Conservation (phyloP, 345 rosid genomes). For the Sonneratia caseolaris region DNA sequence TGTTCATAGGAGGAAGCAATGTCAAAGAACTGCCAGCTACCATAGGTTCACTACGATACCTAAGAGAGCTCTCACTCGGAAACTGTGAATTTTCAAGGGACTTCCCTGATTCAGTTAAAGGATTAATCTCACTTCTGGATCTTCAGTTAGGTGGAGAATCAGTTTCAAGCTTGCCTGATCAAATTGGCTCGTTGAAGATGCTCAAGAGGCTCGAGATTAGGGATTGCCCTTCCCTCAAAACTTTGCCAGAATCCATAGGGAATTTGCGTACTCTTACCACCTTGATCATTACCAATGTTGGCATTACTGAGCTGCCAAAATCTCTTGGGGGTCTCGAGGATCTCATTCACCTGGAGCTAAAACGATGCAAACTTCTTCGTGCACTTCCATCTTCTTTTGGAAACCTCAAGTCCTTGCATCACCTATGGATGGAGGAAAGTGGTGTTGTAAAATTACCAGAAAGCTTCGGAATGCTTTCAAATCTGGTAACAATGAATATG, state of each 20-base stretch:
- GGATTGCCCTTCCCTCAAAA: conserved; percentile 17
- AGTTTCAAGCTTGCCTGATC: conserved; percentile 24
- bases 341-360: conserved; percentile 17
- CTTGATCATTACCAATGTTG: conserved; percentile 15
- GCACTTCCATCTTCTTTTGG: conserved; percentile 41
- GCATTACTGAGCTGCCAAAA: conserved; percentile 34
- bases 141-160: conserved; percentile 22
- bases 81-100: conserved; percentile 17
- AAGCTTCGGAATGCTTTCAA: conserved; percentile 34
- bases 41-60: conserved; percentile 22
- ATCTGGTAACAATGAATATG: conserved; percentile 25
- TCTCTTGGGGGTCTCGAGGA: conserved; percentile 35
- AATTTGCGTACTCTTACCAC: conserved; percentile 22
- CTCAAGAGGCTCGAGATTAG: conserved; percentile 27
- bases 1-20: conserved; percentile 10
- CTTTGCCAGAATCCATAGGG: conserved; percentile 35
- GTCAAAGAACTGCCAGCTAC: conserved; percentile 35
- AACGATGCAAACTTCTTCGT: conserved; percentile 19
- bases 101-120: conserved; percentile 33
- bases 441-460: conserved; percentile 30
- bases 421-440: conserved; percentile 29
- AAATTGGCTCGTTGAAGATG: conserved; percentile 29
- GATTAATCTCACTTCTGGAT: conserved; percentile 23
- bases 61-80: conserved; percentile 21
- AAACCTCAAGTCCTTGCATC: conserved; percentile 28